Base-by-base conservation (phyloP, 202 grass and related monocot species). In the Tripidium arundinaceum region DNA sequence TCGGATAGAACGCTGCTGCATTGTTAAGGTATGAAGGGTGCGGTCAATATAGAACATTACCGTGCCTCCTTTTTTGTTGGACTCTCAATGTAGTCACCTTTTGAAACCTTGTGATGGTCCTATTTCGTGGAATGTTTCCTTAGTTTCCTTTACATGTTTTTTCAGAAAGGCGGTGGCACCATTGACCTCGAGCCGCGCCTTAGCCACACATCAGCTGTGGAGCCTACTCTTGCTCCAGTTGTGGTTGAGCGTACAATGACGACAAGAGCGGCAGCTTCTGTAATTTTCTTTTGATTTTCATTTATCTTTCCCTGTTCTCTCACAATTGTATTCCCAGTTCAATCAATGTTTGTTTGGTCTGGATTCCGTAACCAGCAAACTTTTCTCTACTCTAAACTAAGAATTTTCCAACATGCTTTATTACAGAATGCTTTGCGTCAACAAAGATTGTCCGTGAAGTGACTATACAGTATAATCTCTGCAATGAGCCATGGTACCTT, bases 381-480 rank as follows among this genome's bases (percentile, higher is more conserved):
- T 24, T 42, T 13, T 70, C 39, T 18, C 4, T 31, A 18, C 81
- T 57, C 33, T 62, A 15, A 52, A 67, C 54, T 62, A 62, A 66
- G 58, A 40, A 11, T 82, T 65, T 38, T 11, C 77, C 62, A 70
- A 64, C 65, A 78, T 34, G 43, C 1, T 71, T 87, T 72, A 76
- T 93, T 42, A 14, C 86, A 98, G 95, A 94, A 98, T 92, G 94
- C 94, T 67, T 94, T 93, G 62, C 87, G 87, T 28, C 94, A 98
- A 45, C 91, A 98, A 75, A 94, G 84, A 78, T 98, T 89, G 87
- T 94, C 67, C 87, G 94, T 14, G 94, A 97, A 83, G 94, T 97
- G 57, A 97, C 94, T n/a, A 90, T 97, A 77, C 89, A 92, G 71
- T 97, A 94, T 76, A 97, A 92, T 68, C 94, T 97, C 66, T 97